These are phyloP conservation scores for Pterulicium gracile DNA, from an alignment of 1,284 basidiomycete species.

Conservation along the genomic window DNA sequence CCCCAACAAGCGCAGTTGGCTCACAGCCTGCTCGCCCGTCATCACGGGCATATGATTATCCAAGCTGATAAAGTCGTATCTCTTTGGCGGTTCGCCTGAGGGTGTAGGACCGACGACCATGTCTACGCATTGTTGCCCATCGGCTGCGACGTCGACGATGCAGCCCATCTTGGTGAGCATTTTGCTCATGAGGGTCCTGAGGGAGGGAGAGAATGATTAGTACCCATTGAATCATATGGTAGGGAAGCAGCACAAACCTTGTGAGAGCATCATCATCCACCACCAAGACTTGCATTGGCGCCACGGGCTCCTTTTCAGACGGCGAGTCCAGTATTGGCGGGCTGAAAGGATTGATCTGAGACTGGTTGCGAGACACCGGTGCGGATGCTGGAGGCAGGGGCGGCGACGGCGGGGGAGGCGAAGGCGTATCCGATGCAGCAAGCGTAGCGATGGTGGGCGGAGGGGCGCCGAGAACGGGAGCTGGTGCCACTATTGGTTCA, in stretches of 20 bases:
- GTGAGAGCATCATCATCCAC: slow-evolving; percentile 29
- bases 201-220: too few relatives aligned
- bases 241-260: slow-evolving; percentile 10
- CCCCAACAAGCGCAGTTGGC: slow-evolving; percentile 14
- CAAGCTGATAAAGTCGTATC: slow-evolving; percentile 15
- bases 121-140: slow-evolving; percentile 37
- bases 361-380: too few relatives aligned
- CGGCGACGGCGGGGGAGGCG: neutral
- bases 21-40: slow-evolving; percentile 19
- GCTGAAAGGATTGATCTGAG: too few relatives aligned
- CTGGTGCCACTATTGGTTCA: slow-evolving; percentile 1
- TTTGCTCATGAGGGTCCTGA: slow-evolving; percentile 12
- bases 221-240: neutral
- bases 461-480: slow-evolving; percentile 8
- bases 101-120: slow-evolving; percentile 21
- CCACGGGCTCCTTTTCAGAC: slow-evolving; percentile 3
- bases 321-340: slow-evolving; percentile 5
- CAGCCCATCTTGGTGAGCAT: slow-evolving; percentile 38
- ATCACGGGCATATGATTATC: slow-evolving; percentile 20
- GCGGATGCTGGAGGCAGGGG: neutral
- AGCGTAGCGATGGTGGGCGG: slow-evolving; percentile 5
- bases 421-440: slow-evolving; percentile 1
- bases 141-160: slow-evolving; percentile 33
- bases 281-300: slow-evolving; percentile 17
- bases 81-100: slow-evolving; percentile 7